Evolutionary conservation across 2,329 filamentous ascomycete species (phyloP).

Genomic region (Dactylellina leptospora): DNA sequence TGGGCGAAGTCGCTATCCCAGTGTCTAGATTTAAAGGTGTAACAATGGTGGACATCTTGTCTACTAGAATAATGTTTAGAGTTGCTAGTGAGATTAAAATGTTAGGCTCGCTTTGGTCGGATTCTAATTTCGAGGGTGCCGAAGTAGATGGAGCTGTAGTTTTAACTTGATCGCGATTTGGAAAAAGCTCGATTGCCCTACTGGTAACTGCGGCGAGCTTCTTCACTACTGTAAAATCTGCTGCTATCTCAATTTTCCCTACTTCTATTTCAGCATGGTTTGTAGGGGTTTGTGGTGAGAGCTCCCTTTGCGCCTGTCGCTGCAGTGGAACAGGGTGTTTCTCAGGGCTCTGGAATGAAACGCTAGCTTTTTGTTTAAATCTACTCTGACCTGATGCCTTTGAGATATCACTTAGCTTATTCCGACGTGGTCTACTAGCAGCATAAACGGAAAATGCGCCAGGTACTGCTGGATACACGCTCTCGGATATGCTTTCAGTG

Average conservation of each 20-base stretch:
- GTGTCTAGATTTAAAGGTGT: background rate
- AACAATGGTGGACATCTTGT: constrained; percentile 20
- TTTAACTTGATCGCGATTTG: background rate
- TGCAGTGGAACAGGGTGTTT: background rate
- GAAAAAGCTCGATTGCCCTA: background rate
- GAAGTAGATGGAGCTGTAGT: background rate
- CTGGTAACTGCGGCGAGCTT: constrained; percentile 6
- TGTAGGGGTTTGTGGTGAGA: background rate
- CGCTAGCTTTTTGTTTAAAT: constrained; percentile 24
- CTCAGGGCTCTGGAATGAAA: constrained; percentile 36
- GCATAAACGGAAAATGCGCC: constrained; percentile 69
- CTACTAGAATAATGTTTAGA: constrained; percentile 26
- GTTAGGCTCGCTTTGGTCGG: background rate
- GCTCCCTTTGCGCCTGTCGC: background rate
- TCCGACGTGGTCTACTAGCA: constrained; percentile 53
- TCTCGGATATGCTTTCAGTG: constrained; percentile 61
- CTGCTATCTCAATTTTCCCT: constrained; percentile 19
- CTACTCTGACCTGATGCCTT: constrained; percentile 49
- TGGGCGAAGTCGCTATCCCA: background rate
- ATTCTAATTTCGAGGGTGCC: background rate
- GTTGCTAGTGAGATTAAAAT: constrained; percentile 17
- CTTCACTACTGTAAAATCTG: constrained; percentile 25
- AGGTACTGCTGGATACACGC: constrained; percentile 67
- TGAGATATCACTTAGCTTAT: constrained; percentile 6
- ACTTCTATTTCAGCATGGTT: constrained; percentile 26